Evolutionary conservation across 768 basidiomycete genomes (phyloP).

Genomic region (Cystobasidiopsis lactophilus): DNA sequence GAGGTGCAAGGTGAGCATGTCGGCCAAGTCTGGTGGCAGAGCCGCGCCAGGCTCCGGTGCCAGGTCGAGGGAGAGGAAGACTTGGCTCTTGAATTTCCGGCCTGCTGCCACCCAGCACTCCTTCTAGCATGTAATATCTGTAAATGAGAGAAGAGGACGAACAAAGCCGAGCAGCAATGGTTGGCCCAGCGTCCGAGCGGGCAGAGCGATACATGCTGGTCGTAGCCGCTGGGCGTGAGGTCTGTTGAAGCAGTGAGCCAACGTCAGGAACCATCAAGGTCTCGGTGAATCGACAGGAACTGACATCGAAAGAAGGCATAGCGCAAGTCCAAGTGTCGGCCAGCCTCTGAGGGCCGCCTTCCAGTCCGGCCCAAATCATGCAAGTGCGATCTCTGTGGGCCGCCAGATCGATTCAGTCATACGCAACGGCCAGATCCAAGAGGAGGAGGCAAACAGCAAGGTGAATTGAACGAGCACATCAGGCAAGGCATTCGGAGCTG

Average conservation of each 20-base stretch:
- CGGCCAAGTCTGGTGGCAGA: background rate
- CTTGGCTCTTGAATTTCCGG: background rate
- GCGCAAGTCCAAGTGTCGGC: background rate
- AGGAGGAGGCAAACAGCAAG: background rate
- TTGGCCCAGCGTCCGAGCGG: background rate
- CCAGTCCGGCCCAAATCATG: background rate
- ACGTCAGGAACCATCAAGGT: background rate
- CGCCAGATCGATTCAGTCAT: no score
- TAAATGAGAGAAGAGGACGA: background rate
- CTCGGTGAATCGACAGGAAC: no score
- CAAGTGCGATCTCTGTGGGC: background rate
- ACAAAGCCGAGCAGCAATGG: background rate
- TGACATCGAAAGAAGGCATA: background rate
- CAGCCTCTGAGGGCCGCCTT: background rate
- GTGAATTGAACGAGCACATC: background rate
- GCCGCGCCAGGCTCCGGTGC: background rate
- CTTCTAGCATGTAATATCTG: background rate
- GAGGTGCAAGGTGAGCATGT: background rate
- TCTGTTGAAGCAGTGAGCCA: background rate
- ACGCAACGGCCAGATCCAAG: no score
- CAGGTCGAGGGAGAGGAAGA: slow-evolving; percentile 1
- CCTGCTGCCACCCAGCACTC: no score
- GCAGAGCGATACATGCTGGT: background rate
- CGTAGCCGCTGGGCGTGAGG: background rate
- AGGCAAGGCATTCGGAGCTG: background rate